A percentile compares a stretch with the other conserved stretches of the same genome.
Conservation (phyloP, 495 filamentous ascomycete species). For the Astrothelium subdiscretum region DNA sequence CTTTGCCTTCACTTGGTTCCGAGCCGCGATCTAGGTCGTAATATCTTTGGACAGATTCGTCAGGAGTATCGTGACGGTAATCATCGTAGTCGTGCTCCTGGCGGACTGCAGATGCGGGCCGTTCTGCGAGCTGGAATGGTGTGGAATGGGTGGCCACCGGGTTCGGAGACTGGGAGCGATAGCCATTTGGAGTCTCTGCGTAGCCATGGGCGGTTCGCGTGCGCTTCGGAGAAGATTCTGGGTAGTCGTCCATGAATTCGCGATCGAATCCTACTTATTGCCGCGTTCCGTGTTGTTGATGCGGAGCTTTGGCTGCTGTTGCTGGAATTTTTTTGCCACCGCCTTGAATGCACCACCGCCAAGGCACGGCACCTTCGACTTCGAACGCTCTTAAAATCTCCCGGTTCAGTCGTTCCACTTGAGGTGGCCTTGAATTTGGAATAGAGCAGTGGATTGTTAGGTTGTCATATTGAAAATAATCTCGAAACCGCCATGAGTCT, state of each 20-base stretch:
- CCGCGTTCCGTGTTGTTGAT: not conserved
- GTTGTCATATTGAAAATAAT: no score
- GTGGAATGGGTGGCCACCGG: not conserved
- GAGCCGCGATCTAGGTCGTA: not conserved
- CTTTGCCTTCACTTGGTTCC: not conserved
- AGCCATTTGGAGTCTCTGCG: not conserved
- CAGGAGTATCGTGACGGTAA: not conserved
- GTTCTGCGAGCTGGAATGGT: not conserved
- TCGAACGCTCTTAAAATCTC: not conserved
- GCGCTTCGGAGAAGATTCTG: not conserved
- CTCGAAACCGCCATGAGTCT: not conserved
- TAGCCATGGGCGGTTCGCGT: slow-evolving; percentile 1
- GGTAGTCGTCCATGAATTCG: not conserved
- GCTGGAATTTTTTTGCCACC: not conserved
- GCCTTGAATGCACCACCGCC: no score
- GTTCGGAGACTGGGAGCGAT: not conserved
- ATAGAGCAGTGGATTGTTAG: no score
- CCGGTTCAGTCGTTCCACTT: not conserved
- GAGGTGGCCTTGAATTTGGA: no score
- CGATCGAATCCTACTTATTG: not conserved
- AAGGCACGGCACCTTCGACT: not conserved
- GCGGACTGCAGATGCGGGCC: not conserved
- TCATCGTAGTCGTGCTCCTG: not conserved
- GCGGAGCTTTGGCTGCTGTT: not conserved
- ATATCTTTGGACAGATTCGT: not conserved